These are phyloP conservation scores for Yamadazyma trypodendri DNA, from an alignment of 1,139 yeast species.

Conservation along the genomic window DNA sequence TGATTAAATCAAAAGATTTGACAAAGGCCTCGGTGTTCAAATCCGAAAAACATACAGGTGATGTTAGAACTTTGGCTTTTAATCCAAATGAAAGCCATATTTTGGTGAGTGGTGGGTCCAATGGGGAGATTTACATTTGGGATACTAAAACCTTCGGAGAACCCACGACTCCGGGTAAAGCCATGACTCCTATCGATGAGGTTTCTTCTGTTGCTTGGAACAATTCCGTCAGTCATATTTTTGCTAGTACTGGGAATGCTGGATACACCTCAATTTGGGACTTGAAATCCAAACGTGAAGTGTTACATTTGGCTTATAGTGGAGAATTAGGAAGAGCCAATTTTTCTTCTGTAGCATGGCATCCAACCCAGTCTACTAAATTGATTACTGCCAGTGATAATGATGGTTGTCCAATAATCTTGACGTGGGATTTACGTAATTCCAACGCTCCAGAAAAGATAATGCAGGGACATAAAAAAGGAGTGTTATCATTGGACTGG, in stretches of 20 bases:
- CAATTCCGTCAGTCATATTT: slow-evolving; percentile 76
- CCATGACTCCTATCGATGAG: slow-evolving; percentile 81
- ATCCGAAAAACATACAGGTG: slow-evolving; percentile 63
- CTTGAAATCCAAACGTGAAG: slow-evolving; percentile 82
- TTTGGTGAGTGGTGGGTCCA: slow-evolving; percentile 82
- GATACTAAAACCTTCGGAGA: slow-evolving; percentile 64
- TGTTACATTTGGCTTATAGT: slow-evolving; percentile 71
- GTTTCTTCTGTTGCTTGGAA: slow-evolving; percentile 89
- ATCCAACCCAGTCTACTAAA: slow-evolving; percentile 79
- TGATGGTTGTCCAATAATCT: slow-evolving; percentile 76
- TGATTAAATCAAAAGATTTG: slow-evolving; percentile 40
- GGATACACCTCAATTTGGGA: slow-evolving; percentile 96
- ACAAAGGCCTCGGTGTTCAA: slow-evolving; percentile 44
- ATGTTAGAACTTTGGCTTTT: slow-evolving; percentile 74
- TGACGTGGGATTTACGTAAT: slow-evolving; percentile 93
- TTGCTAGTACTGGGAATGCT: slow-evolving; percentile 83
- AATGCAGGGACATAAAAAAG: slow-evolving; percentile 80
- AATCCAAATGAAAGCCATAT: slow-evolving; percentile 72
- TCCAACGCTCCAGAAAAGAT: slow-evolving; percentile 82
- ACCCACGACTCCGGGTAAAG: slow-evolving; percentile 74
- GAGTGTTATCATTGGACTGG: slow-evolving; percentile 92
- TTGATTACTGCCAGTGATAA: slow-evolving; percentile 84
- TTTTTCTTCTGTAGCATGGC: slow-evolving; percentile 80
- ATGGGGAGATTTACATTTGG: slow-evolving; percentile 89
- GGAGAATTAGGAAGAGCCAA: slow-evolving; percentile 57